A percentile compares a stretch with the other conserved stretches of the same genome.
Conservation (phyloP, 2,329 filamentous ascomycete genomes). For the Colletotrichum truncatum region DNA sequence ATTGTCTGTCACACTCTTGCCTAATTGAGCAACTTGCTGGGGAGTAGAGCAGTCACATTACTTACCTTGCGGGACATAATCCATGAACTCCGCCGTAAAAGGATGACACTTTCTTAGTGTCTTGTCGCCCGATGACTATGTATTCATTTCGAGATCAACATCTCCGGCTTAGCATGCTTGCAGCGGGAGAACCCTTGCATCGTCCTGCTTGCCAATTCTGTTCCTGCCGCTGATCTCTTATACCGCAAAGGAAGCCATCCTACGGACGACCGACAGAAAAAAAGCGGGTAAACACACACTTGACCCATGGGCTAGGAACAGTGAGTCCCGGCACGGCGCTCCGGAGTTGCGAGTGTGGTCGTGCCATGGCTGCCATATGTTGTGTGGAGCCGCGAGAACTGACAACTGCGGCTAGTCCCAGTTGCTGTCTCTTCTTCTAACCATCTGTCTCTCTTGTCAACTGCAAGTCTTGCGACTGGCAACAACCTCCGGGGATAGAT, state of each 20-base stretch:
- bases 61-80: conserved; percentile 3
- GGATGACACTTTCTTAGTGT: background rate
- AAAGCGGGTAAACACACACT: background rate
- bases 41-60: background rate
- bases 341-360: conserved; percentile 18
- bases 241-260: background rate
- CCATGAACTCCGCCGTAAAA: background rate
- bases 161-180: background rate
- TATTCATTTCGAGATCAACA: background rate
- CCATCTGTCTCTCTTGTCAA: background rate
- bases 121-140: background rate
- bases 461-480: background rate
- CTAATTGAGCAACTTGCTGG: background rate
- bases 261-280: background rate
- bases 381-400: background rate
- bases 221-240: background rate
- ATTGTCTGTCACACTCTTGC: background rate
- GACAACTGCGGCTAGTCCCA: conserved; percentile 4
- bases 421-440: background rate
- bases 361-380: conserved; percentile 10
- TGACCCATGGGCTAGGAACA: background rate
- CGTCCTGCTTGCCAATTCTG: background rate
- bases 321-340: background rate
- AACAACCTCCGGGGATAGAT: background rate
- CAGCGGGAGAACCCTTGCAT: background rate